These are phyloP conservation scores for Globisporangium polare DNA, from an alignment of 352 stramenopile species.

Conservation along the genomic window DNA sequence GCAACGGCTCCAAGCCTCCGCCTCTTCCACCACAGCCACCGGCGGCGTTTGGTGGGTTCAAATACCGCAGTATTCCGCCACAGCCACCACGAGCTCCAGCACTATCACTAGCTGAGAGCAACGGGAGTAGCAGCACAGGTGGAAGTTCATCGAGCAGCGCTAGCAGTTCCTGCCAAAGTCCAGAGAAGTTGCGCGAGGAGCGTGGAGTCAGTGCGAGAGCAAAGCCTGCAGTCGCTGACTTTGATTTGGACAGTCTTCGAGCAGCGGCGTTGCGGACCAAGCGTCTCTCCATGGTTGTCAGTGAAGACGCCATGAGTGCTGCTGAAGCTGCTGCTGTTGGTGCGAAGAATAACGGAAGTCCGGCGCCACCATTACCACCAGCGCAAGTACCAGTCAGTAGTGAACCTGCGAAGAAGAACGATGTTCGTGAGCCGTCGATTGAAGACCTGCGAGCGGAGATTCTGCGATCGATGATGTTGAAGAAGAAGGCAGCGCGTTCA, in stretches of 20 bases:
- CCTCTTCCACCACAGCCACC: constrained; percentile 13
- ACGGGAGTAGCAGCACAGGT: not conserved
- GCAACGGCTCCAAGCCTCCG: constrained; percentile 5
- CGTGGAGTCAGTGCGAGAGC: not conserved
- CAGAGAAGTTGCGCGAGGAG: not conserved
- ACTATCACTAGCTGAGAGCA: constrained; percentile 2
- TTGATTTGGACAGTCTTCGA: constrained; percentile 70
- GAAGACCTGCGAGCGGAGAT: constrained; percentile 44
- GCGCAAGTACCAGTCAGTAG: constrained; percentile 5
- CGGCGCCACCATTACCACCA: not conserved
- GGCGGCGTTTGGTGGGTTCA: constrained; percentile 29
- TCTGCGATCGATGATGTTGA: constrained; percentile 42
- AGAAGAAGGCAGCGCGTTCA: constrained; percentile 16
- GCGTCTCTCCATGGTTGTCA: constrained; percentile 15
- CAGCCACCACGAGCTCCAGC: constrained; percentile 17
- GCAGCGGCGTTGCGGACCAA: constrained; percentile 62
- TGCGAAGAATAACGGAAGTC: not conserved
- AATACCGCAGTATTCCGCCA: constrained; percentile 33
- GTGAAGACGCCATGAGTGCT: not conserved
- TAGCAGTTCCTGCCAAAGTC: constrained; percentile 6
- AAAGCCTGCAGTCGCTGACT: not conserved
- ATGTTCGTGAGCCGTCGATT: constrained; percentile 17
- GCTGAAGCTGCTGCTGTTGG: not conserved
- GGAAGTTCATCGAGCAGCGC: not conserved
- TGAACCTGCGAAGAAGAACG: not conserved